Conservation (phyloP, 192 early-diverging fungal species). For the Entophlyctis helioformis region DNA sequence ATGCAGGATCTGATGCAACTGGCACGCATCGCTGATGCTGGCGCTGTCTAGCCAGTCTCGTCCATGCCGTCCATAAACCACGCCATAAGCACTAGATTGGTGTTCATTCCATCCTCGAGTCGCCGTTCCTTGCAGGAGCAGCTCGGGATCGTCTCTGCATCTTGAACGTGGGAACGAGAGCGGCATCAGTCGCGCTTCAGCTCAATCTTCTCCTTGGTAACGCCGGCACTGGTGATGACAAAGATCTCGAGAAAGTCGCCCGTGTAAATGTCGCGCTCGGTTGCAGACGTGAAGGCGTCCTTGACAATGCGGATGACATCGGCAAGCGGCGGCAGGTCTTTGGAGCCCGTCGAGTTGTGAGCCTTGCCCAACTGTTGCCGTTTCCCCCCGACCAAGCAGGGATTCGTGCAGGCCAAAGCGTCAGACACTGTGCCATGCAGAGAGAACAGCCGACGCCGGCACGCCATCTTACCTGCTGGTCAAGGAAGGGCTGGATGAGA, state of each 20-base stretch:
- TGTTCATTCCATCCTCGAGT: too few relatives aligned
- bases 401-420: neutral
- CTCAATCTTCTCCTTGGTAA: conserved; percentile 55
- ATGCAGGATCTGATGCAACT: too few relatives aligned
- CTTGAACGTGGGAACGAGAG: too few relatives aligned
- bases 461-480: conserved; percentile 63
- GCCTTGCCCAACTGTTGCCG: conserved; percentile 51
- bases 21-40: too few relatives aligned
- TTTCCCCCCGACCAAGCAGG: neutral
- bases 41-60: too few relatives aligned
- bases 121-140: too few relatives aligned
- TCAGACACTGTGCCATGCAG: neutral
- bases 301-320: conserved; percentile 69
- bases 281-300: conserved; percentile 91
- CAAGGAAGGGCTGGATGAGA: conserved; percentile 93
- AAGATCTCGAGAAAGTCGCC: conserved; percentile 93
- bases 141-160: too few relatives aligned
- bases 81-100: too few relatives aligned
- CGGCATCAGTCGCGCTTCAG: conserved; percentile 96
- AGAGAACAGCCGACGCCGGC: neutral
- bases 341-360: conserved; percentile 44
- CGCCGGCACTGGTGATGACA: conserved; percentile 66
- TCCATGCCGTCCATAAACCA: too few relatives aligned
- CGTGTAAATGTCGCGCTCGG: conserved; percentile 98
- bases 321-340: conserved; percentile 33